These are phyloP conservation scores for Schwanniomyces polymorphus DNA, from an alignment of 805 yeast genomes.

Conservation along the genomic window DNA sequence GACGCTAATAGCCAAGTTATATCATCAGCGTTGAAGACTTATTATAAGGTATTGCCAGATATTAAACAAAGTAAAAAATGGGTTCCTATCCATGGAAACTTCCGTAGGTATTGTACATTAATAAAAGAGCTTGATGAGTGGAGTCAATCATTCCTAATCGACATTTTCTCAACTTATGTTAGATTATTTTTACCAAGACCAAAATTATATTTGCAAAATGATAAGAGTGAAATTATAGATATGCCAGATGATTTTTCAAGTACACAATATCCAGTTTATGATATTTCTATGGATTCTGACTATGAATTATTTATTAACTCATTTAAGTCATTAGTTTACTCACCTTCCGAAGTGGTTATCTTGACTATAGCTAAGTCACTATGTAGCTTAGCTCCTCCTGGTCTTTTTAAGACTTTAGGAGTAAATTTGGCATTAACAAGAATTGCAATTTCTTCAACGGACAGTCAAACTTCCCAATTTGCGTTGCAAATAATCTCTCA, in stretches of 20 bases:
- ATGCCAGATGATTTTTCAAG: conserved; percentile 42
- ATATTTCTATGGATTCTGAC: conserved; percentile 54
- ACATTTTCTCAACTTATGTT: conserved; percentile 65
- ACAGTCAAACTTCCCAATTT: conserved; percentile 19
- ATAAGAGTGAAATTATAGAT: conserved; percentile 28
- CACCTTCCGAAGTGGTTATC: conserved; percentile 60
- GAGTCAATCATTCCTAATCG: conserved; percentile 61
- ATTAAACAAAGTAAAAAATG: conserved; percentile 30
- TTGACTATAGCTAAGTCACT: conserved; percentile 60
- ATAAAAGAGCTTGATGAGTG: conserved; percentile 65
- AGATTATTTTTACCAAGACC: conserved; percentile 62
- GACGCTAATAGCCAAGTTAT: conserved; percentile 70
- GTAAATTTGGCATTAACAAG: conserved; percentile 54
- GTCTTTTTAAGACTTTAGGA: conserved; percentile 45
- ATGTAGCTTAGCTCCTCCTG: conserved; percentile 58
- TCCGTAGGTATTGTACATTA: conserved; percentile 53
- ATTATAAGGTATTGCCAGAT: conserved; percentile 49
- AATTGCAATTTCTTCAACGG: conserved; percentile 27
- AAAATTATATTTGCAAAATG: conserved; percentile 29
- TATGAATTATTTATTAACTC: conserved; percentile 52
- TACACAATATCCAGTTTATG: conserved; percentile 23
- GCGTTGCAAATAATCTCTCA: conserved; percentile 50
- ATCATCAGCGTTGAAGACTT: conserved; percentile 63
- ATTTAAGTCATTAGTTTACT: conserved; percentile 45
- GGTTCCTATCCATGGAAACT: conserved; percentile 71